phyloP scores from a whole-genome alignment of 1,284 basidiomycete species.

The Ganoderma sp. region DNA sequence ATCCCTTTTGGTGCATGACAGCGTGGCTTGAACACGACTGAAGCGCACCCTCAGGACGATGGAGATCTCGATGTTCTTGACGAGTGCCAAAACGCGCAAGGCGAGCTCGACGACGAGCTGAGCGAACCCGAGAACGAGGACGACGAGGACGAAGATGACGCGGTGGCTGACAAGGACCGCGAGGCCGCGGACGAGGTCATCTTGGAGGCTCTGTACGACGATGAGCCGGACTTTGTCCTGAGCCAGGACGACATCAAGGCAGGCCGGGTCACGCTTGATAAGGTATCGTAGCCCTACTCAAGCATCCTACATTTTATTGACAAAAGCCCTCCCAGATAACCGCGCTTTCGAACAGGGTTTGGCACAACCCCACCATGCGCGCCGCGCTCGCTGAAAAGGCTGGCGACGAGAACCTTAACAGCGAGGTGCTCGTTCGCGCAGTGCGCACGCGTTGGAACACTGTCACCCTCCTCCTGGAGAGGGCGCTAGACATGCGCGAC shows the following conservation, averaged over 20 bases:
- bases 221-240: conserved; percentile 11
- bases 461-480: conserved; percentile 25
- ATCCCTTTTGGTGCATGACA: too few relatives aligned
- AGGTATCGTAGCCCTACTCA: conserved; percentile 15
- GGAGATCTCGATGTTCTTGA: not conserved
- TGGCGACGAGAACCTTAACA: conserved; percentile 4
- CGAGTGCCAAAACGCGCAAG: conserved; percentile 1
- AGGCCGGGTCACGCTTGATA: conserved; percentile 11
- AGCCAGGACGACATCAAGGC: not conserved
- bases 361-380: conserved; percentile 25
- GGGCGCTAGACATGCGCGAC: conserved; percentile 24
- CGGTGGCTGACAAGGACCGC: not conserved
- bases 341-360: conserved; percentile 15
- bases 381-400: conserved; percentile 21
- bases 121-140: not conserved
- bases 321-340: too few relatives aligned
- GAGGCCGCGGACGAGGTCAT: not conserved
- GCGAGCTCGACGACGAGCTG: conserved; percentile 9
- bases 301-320: too few relatives aligned
- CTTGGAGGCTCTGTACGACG: conserved; percentile 1
- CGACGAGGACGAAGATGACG: conserved; percentile 9
- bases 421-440: conserved; percentile 25
- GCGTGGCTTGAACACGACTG: too few relatives aligned
- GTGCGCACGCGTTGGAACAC: conserved; percentile 36
- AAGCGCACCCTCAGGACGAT: not conserved